phyloP scores from a whole-genome alignment of 1,284 basidiomycete genomes.

The Exsudoporus floridanus region DNA sequence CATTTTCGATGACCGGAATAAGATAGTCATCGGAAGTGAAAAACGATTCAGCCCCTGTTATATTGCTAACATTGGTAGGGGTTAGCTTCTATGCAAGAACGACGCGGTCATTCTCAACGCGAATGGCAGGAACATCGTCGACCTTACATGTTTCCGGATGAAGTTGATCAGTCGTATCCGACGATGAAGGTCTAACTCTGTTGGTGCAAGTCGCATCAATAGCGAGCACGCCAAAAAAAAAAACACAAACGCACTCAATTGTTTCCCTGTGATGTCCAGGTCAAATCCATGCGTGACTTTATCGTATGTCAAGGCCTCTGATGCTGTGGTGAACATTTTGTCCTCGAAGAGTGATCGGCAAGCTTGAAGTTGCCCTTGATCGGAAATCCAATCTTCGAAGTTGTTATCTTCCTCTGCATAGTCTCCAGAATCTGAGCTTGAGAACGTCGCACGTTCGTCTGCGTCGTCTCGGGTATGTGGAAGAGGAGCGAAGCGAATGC shows the following conservation, averaged over 20 bases:
- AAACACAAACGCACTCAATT: conserved; percentile 52
- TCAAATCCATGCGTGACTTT: conserved; percentile 61
- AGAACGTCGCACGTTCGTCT: conserved; percentile 10
- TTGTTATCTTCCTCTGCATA: conserved; percentile 63
- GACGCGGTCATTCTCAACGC: background rate
- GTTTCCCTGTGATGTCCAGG: conserved; percentile 49
- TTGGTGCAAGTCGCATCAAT: conserved; percentile 5
- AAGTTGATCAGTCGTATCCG: conserved; percentile 83
- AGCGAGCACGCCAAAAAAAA: background rate
- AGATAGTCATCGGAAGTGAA: conserved; percentile 77
- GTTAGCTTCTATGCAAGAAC: conserved; percentile 48
- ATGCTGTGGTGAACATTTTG: conserved; percentile 56
- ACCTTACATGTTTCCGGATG: conserved; percentile 68
- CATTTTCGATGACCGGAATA: conserved; percentile 76
- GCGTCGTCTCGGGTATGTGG: conserved; percentile 11
- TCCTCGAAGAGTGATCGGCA: conserved; percentile 85
- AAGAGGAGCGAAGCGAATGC: conserved; percentile 27
- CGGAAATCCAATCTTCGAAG: conserved; percentile 81
- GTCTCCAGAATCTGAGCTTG: conserved; percentile 30
- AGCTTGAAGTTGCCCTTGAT: conserved; percentile 52
- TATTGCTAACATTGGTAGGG: conserved; percentile 41
- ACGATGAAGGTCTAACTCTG: conserved; percentile 65
- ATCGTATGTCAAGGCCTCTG: conserved; percentile 69
- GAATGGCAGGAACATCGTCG: conserved; percentile 20
- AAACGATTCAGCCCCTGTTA: conserved; percentile 61